Base-by-base conservation (phyloP, 805 yeast species). In the Candida maltosa region DNA sequence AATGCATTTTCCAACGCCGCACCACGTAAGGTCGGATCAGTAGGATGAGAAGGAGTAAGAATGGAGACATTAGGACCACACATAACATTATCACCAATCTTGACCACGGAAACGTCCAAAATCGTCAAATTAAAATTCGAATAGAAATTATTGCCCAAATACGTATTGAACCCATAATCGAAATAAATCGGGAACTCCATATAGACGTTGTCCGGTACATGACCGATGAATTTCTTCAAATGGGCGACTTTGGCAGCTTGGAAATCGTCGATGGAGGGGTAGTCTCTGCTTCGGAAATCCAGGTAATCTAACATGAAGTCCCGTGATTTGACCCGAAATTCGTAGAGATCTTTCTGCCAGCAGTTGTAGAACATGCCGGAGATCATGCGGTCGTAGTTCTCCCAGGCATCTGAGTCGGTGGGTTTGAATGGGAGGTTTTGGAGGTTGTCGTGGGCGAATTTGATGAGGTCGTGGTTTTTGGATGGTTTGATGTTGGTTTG, bases 381-480 rank as follows among this genome's bases (percentile, higher is more conserved):
- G 16, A 45, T 45, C 48, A 45, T 45, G 26, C 47, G 26, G 29
- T 45, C 47, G 18, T 45, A 45, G 16, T 45, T 45, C 10, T 42
- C 48, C 28, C 34, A 29, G 14, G 16, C n/a, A 12, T 33, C 38
- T 10, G 34, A 37, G 19, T 38, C 31, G 14, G 11, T 12, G 6
- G 32, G 38, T 16, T 32, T 25, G 15, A 38, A 45, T 17, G 48
- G 48, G 8, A 42, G 15, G 29, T 42, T 31, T 4, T 40, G 35
- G 21, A 40, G 23, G 16, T 40, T 39, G 14, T 39, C 20, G 27
- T 32, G 39, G 4, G 48, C 46, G 23, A 39, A 42, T 16, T 42
- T 28, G 26, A 44, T 34, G 14, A 42, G 31, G 22, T 36, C 42
- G 9, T 40, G 14, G 33, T 44, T 21, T 20, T 32, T 42, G 23